Base-by-base conservation (phyloP, 306 rosid species). In the Abrus precatorius region DNA sequence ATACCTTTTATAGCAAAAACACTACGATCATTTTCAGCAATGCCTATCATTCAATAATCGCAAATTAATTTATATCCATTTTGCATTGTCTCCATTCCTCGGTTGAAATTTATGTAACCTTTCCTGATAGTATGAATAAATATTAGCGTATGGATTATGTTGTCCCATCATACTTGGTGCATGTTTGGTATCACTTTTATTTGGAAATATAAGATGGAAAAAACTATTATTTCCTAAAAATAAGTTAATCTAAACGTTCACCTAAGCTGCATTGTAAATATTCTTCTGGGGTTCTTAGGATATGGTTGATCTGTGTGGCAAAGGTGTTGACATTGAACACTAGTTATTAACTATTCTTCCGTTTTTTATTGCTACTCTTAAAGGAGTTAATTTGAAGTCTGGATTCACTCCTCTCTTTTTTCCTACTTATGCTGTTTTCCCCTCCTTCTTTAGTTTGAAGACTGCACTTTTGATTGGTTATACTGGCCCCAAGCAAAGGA, bases 381-480 rank as follows among this genome's bases (percentile, higher is more conserved):
- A 36, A 82, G 52, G n/a, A 20, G 57, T 14, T 69, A 36, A 36
- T 36, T 36, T 2, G 6, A 59, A 48, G 14, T 28, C 71, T 49
- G 44, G 32, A 33, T 34, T 78, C 72, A 74, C 48, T 43, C 9
- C 30, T 10, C 8, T 12, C 14, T 60, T 70, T 28, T 40, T 36
- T 8, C 38, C 61, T 52, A 12, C 56, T 73, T 69, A 75, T 82
- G 75, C 72, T 61, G 45, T 5, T 59, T 65, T 6, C 13, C 2
- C 43, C 53, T 34, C 45, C 9, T 69, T 69, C 75, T 56, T 76
- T 88, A 91, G 95, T 88, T 87, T 80, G 92, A 91, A 85, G 95
- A 91, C 75, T 91, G 95, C 88, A 91, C 95, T 56, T 91, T 88
- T 78, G 95, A 91, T 47, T 91, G 95, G 95, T 81, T 91, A 48